Evolutionary conservation across 2,329 filamentous ascomycete genomes (phyloP), one percentile per base, ranked within the genome.

Genomic region (Colletotrichum viniferum): DNA sequence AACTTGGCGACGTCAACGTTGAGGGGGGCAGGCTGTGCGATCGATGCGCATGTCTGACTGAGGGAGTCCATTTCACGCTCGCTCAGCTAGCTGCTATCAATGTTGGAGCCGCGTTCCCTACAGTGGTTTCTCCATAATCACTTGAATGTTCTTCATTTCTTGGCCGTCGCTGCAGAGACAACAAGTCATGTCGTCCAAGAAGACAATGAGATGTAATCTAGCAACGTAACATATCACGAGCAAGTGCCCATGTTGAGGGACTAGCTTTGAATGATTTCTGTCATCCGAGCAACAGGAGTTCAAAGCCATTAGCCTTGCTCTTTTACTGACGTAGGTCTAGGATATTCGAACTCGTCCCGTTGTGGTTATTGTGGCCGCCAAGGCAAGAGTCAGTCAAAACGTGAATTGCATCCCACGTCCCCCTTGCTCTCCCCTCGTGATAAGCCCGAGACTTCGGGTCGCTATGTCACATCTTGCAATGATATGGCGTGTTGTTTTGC

Each of bases 321-420:
- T 28, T 24, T 24, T 8, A 71, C 73, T 76, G 64, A 76, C 52
- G 21, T 34, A 18, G 28, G 28, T 34, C 28, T 28, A 90, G 89
- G 89, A 56, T 90, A 90, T 79, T 87, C 85, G 76, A 88, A 86
- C 73, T 89, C 88, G 43, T 85, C 87, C 60, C 87, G 83, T 78
- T 90, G 89, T 80, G 89, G 89, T 68, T 90, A 90, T 79, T 90
- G 89, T 81, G 86, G 86, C 77, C 81, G 84, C 66, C 83, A 82
- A 80, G 85, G 85, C 75, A 84, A 86, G 79, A 87, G 87, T 87
- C 85, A 89, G 86, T 88, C 85, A 83, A 88, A 87, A 86, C 86
- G 87, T 85, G 82, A 84, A 83, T 84, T 77, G 74, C 48, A 78
- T 79, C 76, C 77, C 72, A 70, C 72, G 71, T 63, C 58, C 52